phyloP scores from a whole-genome alignment of 176 grass and related monocot species.

The Paspalum notatum region DNA sequence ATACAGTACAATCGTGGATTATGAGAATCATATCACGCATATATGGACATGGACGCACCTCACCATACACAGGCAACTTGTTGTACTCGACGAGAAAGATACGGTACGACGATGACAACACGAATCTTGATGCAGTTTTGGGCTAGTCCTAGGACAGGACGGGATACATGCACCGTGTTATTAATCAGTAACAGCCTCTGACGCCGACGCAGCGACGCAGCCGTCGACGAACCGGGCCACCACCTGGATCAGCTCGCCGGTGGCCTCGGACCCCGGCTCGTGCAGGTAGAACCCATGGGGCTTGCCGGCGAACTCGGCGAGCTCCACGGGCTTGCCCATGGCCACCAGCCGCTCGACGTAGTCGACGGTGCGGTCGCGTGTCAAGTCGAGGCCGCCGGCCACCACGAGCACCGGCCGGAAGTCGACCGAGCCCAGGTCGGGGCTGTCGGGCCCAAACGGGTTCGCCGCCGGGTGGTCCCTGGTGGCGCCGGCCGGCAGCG shows the following conservation, averaged over 20 bases:
- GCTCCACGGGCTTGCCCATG: constrained; percentile 69
- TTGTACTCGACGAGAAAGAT: not conserved
- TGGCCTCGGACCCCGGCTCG: constrained; percentile 59
- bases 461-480: constrained; percentile 74
- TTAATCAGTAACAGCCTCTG: not conserved
- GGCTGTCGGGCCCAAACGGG: constrained; percentile 77
- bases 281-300: constrained; percentile 91
- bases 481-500: constrained; percentile 61
- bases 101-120: not conserved
- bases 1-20: too few species aligned
- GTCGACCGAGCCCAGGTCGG: constrained; percentile 40
- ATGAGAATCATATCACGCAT: not conserved
- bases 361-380: constrained; percentile 65
- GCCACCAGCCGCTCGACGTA: constrained; percentile 58
- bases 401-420: constrained; percentile 62
- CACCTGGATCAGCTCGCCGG: constrained; percentile 60
- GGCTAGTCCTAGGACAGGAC: too few species aligned
- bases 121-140: too few species aligned
- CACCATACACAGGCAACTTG: not conserved
- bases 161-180: too few species aligned
- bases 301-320: constrained; percentile 63
- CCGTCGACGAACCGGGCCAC: constrained; percentile 51
- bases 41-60: not conserved
- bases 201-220: not conserved
- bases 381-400: constrained; percentile 65